phyloP scores from a whole-genome alignment of 305 asterid species.

The Solanum hybrid region DNA sequence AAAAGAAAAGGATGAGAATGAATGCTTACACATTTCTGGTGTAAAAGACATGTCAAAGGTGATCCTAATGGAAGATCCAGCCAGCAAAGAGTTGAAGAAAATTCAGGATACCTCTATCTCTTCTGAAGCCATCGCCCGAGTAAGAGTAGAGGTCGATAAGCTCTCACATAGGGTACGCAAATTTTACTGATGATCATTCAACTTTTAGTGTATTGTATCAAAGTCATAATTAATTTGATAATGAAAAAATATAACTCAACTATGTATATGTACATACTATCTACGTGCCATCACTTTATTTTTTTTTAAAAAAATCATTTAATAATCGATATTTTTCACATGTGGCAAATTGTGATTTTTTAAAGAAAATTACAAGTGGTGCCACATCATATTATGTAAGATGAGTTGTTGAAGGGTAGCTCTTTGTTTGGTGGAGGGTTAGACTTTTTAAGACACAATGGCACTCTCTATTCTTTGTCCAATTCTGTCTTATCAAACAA shows the following conservation, averaged over 20 bases:
- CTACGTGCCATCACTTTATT: background rate
- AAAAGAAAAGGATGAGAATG: constrained; percentile 22
- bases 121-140: constrained; percentile 9
- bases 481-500: background rate
- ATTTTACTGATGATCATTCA: background rate
- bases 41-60: constrained; percentile 21
- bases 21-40: constrained; percentile 22
- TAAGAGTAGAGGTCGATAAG: constrained; percentile 18
- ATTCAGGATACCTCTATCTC: background rate
- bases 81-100: constrained; percentile 16
- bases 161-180: constrained; percentile 14
- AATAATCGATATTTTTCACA: background rate
- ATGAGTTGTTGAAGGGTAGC: background rate
- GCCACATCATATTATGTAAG: background rate
- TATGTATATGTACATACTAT: background rate
- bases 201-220: background rate
- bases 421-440: background rate
- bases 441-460: background rate
- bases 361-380: background rate
- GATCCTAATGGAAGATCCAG: constrained; percentile 25
- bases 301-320: background rate
- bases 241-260: background rate
- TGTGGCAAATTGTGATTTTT: background rate
- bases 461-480: background rate
- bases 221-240: background rate